These are phyloP conservation scores for Ramichloridium luteum DNA, from an alignment of 2,329 filamentous ascomycete genomes.

Conservation along the genomic window DNA sequence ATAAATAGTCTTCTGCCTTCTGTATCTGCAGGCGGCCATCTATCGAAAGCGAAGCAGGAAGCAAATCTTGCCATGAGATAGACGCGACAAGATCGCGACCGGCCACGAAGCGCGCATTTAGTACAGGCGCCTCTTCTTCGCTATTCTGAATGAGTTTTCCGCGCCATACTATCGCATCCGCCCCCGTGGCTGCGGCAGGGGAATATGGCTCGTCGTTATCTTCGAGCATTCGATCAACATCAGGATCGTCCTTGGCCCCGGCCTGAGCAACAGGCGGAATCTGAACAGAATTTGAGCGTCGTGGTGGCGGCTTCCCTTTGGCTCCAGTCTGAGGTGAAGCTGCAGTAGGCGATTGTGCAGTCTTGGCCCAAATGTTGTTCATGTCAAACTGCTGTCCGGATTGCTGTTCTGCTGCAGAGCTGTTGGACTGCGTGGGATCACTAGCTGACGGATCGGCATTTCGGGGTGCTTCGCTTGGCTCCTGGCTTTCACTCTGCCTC, in stretches of 20 bases:
- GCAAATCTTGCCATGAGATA: slow-evolving; percentile 61
- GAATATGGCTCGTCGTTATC: slow-evolving; percentile 75
- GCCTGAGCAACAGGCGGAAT: slow-evolving; percentile 25
- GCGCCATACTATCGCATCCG: slow-evolving; percentile 62
- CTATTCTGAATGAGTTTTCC: slow-evolving; percentile 45
- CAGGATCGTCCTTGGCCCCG: slow-evolving; percentile 63
- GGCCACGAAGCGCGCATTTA: slow-evolving; percentile 69
- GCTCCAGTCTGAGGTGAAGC: slow-evolving; percentile 25
- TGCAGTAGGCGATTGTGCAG: slow-evolving; percentile 54
- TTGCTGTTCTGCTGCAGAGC: slow-evolving; percentile 22
- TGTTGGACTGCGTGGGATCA: slow-evolving; percentile 7
- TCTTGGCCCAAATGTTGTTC: slow-evolving; percentile 71
- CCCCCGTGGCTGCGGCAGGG: slow-evolving; percentile 56
- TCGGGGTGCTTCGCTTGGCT: background rate
- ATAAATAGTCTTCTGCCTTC: slow-evolving; percentile 82
- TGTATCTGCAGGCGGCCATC: slow-evolving; percentile 70
- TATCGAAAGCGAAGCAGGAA: slow-evolving; percentile 58
- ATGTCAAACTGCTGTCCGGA: slow-evolving; percentile 54
- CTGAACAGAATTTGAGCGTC: slow-evolving; percentile 24
- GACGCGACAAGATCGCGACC: slow-evolving; percentile 63
- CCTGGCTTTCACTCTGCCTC: slow-evolving; percentile 5
- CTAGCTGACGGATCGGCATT: background rate
- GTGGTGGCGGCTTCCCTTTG: slow-evolving; percentile 35
- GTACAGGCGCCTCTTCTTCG: slow-evolving; percentile 34
- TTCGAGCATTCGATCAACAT: slow-evolving; percentile 79